These are phyloP conservation scores for Antarctomyces pellizariae DNA, from an alignment of 495 filamentous ascomycete species.

Conservation along the genomic window DNA sequence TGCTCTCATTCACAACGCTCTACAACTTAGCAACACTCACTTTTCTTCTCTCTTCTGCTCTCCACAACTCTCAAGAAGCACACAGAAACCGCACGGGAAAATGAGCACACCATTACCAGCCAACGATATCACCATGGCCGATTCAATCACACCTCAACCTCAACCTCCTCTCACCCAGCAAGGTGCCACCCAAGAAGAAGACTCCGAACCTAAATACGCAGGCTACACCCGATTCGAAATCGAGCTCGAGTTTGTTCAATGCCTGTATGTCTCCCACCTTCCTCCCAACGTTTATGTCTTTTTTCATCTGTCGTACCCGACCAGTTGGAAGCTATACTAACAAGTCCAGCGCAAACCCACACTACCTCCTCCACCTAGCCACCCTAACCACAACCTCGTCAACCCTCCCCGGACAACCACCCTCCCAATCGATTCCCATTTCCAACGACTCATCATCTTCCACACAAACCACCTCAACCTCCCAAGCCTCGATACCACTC, in stretches of 20 bases:
- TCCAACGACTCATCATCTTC: slow-evolving; percentile 8
- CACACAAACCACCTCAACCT: slow-evolving; percentile 42
- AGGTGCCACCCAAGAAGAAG: too few species aligned
- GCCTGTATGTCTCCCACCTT: background rate
- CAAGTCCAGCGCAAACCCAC: slow-evolving; percentile 56
- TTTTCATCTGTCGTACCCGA: too few species aligned
- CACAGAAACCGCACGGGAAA: background rate
- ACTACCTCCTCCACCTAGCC: slow-evolving; percentile 66
- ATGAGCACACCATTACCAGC: background rate
- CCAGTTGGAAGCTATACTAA: too few species aligned
- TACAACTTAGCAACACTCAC: background rate
- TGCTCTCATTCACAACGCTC: background rate
- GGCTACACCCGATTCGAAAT: slow-evolving; percentile 51
- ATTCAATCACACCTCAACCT: slow-evolving; percentile 7
- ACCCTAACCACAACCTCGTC: slow-evolving; percentile 26
- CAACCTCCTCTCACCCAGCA: too few species aligned
- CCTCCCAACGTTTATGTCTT: background rate
- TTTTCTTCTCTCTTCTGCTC: background rate
- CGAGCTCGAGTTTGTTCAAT: slow-evolving; percentile 33
- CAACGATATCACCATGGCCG: slow-evolving; percentile 12
- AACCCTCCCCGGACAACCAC: slow-evolving; percentile 14
- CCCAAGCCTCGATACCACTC: slow-evolving; percentile 31
- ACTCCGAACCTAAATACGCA: slow-evolving; percentile 28
- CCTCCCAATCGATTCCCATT: slow-evolving; percentile 17
- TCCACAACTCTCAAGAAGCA: background rate